A percentile compares a stretch with the other conserved stretches of the same genome.
Conservation (phyloP, 768 basidiomycete genomes). For the Leccinum longicurvipes region DNA sequence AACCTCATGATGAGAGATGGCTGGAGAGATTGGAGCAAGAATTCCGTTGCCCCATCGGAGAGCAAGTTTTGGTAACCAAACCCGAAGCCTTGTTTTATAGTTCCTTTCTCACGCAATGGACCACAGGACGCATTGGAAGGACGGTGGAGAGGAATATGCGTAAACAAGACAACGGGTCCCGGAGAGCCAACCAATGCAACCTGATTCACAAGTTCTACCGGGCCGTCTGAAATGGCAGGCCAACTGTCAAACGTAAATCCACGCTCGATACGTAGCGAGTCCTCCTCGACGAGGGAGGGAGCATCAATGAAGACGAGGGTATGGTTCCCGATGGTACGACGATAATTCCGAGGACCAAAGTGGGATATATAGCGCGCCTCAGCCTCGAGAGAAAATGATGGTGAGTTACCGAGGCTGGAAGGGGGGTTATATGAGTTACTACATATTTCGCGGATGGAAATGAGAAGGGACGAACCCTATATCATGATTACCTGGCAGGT, state of each 20-base stretch:
- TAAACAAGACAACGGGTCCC: constrained; percentile 67
- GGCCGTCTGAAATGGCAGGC: constrained; percentile 45
- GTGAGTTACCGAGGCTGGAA: constrained; percentile 28
- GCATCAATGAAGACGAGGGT: constrained; percentile 72
- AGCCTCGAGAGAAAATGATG: constrained; percentile 40
- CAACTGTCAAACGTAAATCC: constrained; percentile 45
- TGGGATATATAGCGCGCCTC: constrained; percentile 60
- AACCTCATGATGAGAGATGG: constrained; percentile 79
- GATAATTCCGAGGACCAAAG: constrained; percentile 73
- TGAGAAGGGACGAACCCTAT: constrained; percentile 50
- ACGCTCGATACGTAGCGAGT: constrained; percentile 44
- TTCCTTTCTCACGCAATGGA: constrained; percentile 68
- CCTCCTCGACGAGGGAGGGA: constrained; percentile 72
- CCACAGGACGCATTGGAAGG: constrained; percentile 71
- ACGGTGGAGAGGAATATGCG: constrained; percentile 86
- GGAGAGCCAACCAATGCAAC: constrained; percentile 27
- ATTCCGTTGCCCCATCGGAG: constrained; percentile 59
- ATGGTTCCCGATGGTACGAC: constrained; percentile 65
- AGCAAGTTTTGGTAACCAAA: constrained; percentile 84
- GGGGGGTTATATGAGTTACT: constrained; percentile 1
- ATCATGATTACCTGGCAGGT: constrained; percentile 91
- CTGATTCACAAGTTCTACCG: constrained; percentile 52
- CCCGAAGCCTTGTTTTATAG: constrained; percentile 70
- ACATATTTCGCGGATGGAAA: background rate
- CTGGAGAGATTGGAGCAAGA: constrained; percentile 59